Conservation (phyloP, 1,284 basidiomycete species). For the Marasmius sp. region DNA sequence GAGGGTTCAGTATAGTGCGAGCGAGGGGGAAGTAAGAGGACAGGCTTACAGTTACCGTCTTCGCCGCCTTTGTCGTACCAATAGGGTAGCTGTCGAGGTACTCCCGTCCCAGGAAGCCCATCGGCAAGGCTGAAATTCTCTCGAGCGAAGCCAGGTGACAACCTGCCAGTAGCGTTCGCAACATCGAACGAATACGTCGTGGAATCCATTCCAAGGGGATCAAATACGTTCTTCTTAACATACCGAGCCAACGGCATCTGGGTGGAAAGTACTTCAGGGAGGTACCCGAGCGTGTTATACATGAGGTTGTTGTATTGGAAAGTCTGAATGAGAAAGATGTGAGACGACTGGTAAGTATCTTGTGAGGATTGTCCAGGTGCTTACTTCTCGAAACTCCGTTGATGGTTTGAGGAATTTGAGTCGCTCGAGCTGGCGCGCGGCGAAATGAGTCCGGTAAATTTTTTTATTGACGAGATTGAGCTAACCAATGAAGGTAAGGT, state of each 20-base stretch:
- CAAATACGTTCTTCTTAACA: constrained; percentile 39
- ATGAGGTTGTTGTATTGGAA: constrained; percentile 48
- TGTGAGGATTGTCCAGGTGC: constrained; percentile 24
- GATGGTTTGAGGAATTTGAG: background rate
- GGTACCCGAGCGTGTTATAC: constrained; percentile 38
- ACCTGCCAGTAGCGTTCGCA: constrained; percentile 30
- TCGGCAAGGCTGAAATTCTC: constrained; percentile 24
- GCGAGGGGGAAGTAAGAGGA: background rate
- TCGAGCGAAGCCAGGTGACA: constrained; percentile 31
- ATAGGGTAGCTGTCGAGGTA: constrained; percentile 32
- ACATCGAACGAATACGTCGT: constrained; percentile 42
- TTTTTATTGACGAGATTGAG: background rate
- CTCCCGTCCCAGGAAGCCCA: constrained; percentile 19
- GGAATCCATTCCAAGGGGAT: constrained; percentile 41
- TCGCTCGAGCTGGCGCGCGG: background rate
- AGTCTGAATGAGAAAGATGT: constrained; percentile 39
- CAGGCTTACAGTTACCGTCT: background rate
- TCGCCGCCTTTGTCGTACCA: constrained; percentile 35
- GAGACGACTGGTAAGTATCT: constrained; percentile 34
- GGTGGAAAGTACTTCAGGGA: constrained; percentile 33
- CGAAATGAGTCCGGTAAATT: background rate
- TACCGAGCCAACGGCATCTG: constrained; percentile 36
- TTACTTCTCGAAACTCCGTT: background rate
- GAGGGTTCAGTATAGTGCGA: background rate
- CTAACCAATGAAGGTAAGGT: constrained; percentile 30